phyloP scores from a whole-genome alignment of 306 rosid genomes.

The Vigna hirtella region DNA sequence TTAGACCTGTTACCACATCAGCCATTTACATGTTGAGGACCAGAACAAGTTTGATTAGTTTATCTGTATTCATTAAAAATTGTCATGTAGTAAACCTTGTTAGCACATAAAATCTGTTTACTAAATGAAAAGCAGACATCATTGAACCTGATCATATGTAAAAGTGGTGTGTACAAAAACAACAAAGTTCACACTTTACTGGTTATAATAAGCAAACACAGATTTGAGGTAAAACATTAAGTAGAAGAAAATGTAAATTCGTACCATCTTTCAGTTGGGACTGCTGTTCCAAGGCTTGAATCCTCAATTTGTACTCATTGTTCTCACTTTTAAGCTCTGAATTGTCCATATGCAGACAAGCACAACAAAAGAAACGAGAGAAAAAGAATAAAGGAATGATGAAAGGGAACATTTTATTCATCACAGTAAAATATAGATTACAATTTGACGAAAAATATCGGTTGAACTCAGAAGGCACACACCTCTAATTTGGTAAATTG shows the following conservation, averaged over 20 bases:
- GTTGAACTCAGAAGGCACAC: constrained; percentile 40
- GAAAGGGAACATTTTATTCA: constrained; percentile 24
- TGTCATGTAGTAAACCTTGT: not conserved
- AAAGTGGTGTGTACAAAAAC: not conserved
- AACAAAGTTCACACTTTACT: constrained; percentile 1
- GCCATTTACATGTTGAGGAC: constrained; percentile 18
- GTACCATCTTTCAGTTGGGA: constrained; percentile 87
- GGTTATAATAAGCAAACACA: constrained; percentile 1
- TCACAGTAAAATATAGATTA: not conserved
- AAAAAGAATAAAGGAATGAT: constrained; percentile 18
- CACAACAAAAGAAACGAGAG: constrained; percentile 10
- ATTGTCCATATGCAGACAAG: constrained; percentile 61
- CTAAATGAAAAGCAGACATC: not conserved
- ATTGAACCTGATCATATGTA: constrained; percentile 17
- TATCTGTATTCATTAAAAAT: constrained; percentile 1
- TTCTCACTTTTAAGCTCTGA: constrained; percentile 65
- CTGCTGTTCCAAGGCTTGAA: constrained; percentile 87
- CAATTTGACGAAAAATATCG: constrained; percentile 23
- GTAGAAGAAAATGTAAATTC: constrained; percentile 32
- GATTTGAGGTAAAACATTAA: constrained; percentile 36
- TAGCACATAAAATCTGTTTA: constrained; percentile 8
- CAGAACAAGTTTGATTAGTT: constrained; percentile 25
- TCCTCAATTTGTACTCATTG: constrained; percentile 81
- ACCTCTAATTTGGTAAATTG: constrained; percentile 80
- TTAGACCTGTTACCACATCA: constrained; percentile 52